Evolutionary conservation across 2,329 filamentous ascomycete genomes (phyloP), one percentile per base, ranked within the genome.

Genomic region (Aspergillus sp.): DNA sequence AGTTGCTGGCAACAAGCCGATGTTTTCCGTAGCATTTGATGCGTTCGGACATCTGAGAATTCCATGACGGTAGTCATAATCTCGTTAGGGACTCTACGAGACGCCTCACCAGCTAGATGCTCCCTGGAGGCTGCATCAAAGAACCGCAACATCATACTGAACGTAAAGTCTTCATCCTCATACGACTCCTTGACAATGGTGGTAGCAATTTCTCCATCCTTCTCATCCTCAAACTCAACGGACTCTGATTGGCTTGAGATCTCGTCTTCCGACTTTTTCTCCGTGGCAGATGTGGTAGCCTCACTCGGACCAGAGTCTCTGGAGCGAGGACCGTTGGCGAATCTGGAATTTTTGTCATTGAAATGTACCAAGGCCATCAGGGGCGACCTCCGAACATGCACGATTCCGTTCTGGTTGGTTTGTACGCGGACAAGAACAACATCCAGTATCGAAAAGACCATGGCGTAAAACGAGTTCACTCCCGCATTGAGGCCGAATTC

Each of bases 401-500:
- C 36, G 5, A 10, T 29, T 14, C 56, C 57, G 14, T 54, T 42
- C 10, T 52, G n/a, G 5, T 31, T n/a, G 12, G 32, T 56, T n/a
- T 58, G 36, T 12, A 62, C 60, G 24, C 59, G 58, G 12, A 66
- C 49, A 14, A 67, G 24, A 18, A 67, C 32, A 36, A 64, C 50
- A 31, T 66, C 63, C 29, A 63, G 3, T 14, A 67, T 59, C 2
- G 65, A 66, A 47, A 66, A 64, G 2, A 65, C 62, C 52, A 67
- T 53, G 9, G 57, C 65, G 53, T 58, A 52, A 45, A 67, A 67
- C 6, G 54, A 29, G 2, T 53, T 52, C 3, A 47, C 18, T 16
- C 62, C 63, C 20, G 60, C 57, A n/a, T 24, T 18, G 12, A 67
- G 54, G 11, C 65, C 65, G 31, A 47, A 24, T 4, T 65, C 49